phyloP scores from a whole-genome alignment of 2,329 filamentous ascomycete species.

The Pseudogymnoascus sp. region DNA sequence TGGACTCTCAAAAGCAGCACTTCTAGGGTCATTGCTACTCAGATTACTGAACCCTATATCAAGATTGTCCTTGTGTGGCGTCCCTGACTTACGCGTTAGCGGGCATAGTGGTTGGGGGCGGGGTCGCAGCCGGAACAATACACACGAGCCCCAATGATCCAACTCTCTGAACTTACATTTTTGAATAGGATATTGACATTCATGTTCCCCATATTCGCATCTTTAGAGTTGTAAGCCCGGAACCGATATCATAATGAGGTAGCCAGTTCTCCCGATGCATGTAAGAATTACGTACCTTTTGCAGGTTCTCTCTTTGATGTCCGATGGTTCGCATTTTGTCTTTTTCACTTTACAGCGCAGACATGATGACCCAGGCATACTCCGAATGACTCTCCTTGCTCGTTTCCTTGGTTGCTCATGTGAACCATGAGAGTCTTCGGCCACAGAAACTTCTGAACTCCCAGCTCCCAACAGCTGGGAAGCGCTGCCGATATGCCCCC shows the following conservation, averaged over 20 bases:
- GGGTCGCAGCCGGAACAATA: neutral
- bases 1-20: neutral
- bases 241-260: neutral
- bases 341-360: constrained; percentile 7
- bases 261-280: neutral
- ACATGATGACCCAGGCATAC: neutral
- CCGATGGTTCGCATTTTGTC: constrained; percentile 1
- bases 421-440: neutral
- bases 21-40: neutral
- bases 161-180: neutral
- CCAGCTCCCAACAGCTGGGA: neutral
- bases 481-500: neutral
- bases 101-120: neutral
- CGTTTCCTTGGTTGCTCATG: constrained; percentile 9
- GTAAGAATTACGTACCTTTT: neutral
- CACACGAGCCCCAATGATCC: neutral
- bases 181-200: neutral
- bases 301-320: neutral
- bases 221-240: neutral
- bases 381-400: neutral
- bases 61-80: neutral
- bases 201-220: neutral
- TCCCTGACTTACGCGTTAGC: neutral
- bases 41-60: neutral
- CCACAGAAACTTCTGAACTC: neutral